Base-by-base conservation (phyloP, 331 rosid species). In the Prunus yedoensis region DNA sequence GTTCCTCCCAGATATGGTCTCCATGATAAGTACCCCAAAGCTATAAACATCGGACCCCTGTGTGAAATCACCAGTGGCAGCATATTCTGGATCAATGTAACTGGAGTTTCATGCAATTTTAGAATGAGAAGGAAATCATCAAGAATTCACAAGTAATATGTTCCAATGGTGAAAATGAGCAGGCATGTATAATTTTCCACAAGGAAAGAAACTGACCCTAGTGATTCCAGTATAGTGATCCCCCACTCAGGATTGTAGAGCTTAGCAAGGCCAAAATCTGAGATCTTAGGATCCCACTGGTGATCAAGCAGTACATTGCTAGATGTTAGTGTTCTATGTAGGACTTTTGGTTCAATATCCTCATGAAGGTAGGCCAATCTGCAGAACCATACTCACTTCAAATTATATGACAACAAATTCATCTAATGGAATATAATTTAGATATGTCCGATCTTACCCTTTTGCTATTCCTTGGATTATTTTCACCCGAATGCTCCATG, bases 291-390 rank as follows among this genome's bases (percentile, higher is more conserved):
- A 74, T 87, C 83, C 88, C 90, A 89, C 18, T 83, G 77, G 52
- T 52, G 84, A 66, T 89, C 96, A 38, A 89, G 85, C 76, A 91
- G 77, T 67, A 91, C 72, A 73, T 88, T 84, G 77, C 83, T 85
- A 4, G 93, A 70, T 68, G 76, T 89, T 52, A 89, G 20, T 78
- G 63, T 81, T 53, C 91, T 83, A 65, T 88, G 93, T 17, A 89
- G 65, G 74, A 91, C 74, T 79, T 79, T 85, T 64, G 89, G 89
- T 50, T 88, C 92, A 49, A 88, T 83, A 68, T 86, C 88, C 56
- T 89, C 90, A 57, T 88, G 93, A 79, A 91, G 90, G 71, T 88
- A 89, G 25, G 88, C 90, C 85, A 91, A 72, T 82, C 96, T 89
- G 89, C 84, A 76, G 2, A 79, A 81, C 41, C 35, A 68, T 4